Base-by-base conservation (phyloP, 2,329 filamentous ascomycete species). In the Colletotrichum navitas region DNA sequence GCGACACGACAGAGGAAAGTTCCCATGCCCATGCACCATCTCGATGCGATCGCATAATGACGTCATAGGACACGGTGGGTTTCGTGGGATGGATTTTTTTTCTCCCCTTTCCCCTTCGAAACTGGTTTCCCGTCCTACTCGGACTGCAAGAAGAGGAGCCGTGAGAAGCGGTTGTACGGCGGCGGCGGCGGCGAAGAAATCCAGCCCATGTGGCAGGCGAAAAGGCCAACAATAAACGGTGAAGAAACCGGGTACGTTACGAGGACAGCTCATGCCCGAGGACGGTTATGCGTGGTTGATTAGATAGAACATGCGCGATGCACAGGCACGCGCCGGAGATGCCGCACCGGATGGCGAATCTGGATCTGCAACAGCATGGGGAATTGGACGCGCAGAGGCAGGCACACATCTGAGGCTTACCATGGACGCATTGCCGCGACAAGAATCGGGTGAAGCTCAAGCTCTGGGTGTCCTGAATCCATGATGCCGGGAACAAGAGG, bases 31-130 rank as follows among this genome's bases (percentile, higher is more conserved):
- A 39, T 58, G 34, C 60, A 41, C 63, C 68, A 71, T 71, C 68
- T 71, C 68, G 68, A 71, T 71, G 68, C 26, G 52, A 68, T 71
- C 68, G 45, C 43, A 49, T 32, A n/a, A 68, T 71, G 68, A 71
- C 68, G 68, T 71, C 68, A 71, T 12, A 26, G 16, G 29, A 16
- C 36, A n/a, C 3, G 24, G 55, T 51, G 63, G 45, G 55, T 65
- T 66, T 67, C 18, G 36, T 70, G 39, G 59, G 36, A 51, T 16
- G 56, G 47, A 24, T n/a, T 36, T 36, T 36, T 36, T 10, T 10
- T 16, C 16, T 4, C 26, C 32, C 21, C 11, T 47, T 47, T n/a
- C 32, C 18, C 29, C 21, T 58, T 34, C 41, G 32, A 12, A 34
- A 32, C 49, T 45, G 26, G 47, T 36, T 52, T 24, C 63, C 43